Base-by-base conservation (phyloP, 345 rosid species). In the Syzygium aromaticum region DNA sequence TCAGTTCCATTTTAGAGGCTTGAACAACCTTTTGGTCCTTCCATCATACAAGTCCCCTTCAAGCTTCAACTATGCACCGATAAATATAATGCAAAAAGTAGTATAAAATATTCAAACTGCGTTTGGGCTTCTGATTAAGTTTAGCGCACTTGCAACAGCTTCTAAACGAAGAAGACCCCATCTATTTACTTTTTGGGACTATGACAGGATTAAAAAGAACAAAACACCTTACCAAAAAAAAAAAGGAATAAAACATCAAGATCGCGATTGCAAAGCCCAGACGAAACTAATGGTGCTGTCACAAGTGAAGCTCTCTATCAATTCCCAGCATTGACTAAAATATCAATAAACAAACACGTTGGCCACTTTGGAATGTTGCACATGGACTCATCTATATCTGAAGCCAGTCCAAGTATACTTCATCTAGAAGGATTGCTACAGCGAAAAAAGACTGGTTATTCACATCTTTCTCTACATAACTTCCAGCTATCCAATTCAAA, bases 291-390 rank as follows among this genome's bases (percentile, higher is more conserved):
- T 21, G 82, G 82, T 38, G 82, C 82, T 73, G 15, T 73, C 49
- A 33, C 49, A 73, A 73, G 30, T 80, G 88, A 83, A 63, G 51
- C 84, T 87, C 25, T 30, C 49, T 27, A 49, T 86, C 53, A 84
- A 84, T 78, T 80, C 86, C 57, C 82, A 67, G 86, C 84, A 89
- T 85, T 88, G 89, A 91, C 92, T 87, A 87, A 86, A 85, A 85
- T 63, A 83, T 33, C 64, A 84, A 88, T 52, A 86, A 91, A 87
- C 78, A 86, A 88, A 86, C 38, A 90, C 54, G 78, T 61, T 25
- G 77, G 85, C 28, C 84, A 25, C 89, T 73, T 86, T 59, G 33
- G 21, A 33, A 85, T 64, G 86, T 77, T 54, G 77, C 54, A 56
- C 54, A n/a, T 52, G 88, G 87, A 46, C 64, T 14, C 1, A 9